Evolutionary conservation across 2,329 filamentous ascomycete genomes (phyloP), one percentile per base, ranked within the genome.

Genomic region (Arthrocladium fulminans): DNA sequence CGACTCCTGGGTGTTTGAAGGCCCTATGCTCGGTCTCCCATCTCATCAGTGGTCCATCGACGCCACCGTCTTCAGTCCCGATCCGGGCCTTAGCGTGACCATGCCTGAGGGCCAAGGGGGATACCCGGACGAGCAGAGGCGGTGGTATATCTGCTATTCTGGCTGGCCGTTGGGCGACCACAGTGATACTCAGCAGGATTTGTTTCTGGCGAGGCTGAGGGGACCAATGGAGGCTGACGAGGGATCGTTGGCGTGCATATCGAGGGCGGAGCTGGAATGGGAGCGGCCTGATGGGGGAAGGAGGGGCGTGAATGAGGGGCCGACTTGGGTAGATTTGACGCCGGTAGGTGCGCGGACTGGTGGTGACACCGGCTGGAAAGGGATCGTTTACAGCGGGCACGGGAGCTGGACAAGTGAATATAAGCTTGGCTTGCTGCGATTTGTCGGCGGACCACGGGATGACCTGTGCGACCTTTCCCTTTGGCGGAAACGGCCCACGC

Each of bases 361-460:
- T 15, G 13, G 13, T 10, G 10, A 13, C 19, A 3, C 35, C 7
- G 49, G 50, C 17, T 59, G 53, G 37, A 27, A 51, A 15, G 57
- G 57, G 15, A 59, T 59, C 32, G 50, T 59, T 23, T 59, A 57
- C 51, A 50, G 45, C n/a, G 57, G 52, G 32, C 54, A 59, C 43
- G 57, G 57, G 15, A 52, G 47, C 42, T 59, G 57, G 57, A 57
- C 55, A 15, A 50, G 49, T 38, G 54, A 59, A 20, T 59, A 59
- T 44, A 47, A 52, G 24, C 51, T 59, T 4, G 57, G 44, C 6
- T 15, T 59, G 2, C n/a, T 59, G 10, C 30, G 45, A n/a, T 51
- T 51, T 6, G 45, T 48, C 15, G 54, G 50, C 20, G 37, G 20
- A 3, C 32, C 44, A 4, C 9, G 10, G 23, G 37, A 41, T 22